Evolutionary conservation across 2,329 filamentous ascomycete species (phyloP).

Genomic region (Pleomassaria siparia): DNA sequence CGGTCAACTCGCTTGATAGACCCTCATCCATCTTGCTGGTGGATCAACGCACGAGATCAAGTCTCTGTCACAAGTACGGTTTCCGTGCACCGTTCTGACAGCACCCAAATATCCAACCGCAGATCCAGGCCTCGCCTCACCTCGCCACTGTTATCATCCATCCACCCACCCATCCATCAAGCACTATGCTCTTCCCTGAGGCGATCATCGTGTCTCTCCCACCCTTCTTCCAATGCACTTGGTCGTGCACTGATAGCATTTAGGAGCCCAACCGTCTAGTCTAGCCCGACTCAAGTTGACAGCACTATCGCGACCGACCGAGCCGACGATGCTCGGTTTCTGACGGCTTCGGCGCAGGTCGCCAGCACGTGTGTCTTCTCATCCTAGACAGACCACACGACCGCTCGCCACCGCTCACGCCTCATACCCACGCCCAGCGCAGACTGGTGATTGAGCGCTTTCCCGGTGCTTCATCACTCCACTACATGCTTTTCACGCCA

Average conservation of each 20-base stretch:
- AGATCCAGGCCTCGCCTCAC: constrained; percentile 2
- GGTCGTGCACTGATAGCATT: constrained; percentile 15
- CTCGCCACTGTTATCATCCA: neutral
- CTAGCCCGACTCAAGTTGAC: constrained; percentile 18
- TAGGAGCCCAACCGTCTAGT: constrained; percentile 11
- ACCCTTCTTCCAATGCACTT: constrained; percentile 8
- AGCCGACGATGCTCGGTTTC: constrained; percentile 13
- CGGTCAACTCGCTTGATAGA: constrained; percentile 2
- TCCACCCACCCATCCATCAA: constrained; percentile 5
- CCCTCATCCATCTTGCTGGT: constrained; percentile 3
- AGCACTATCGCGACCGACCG: constrained; percentile 11
- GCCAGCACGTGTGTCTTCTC: constrained; percentile 5
- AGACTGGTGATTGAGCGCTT: neutral
- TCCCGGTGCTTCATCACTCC: constrained; percentile 9
- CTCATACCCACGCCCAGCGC: constrained; percentile 1
- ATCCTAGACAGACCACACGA: constrained; percentile 11
- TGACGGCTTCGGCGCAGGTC: constrained; percentile 17
- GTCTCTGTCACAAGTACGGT: constrained; percentile 5
- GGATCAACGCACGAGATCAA: constrained; percentile 9
- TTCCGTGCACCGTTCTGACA: neutral
- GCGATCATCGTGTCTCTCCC: constrained; percentile 7
- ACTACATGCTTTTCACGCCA: constrained; percentile 16
- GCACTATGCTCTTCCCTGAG: constrained; percentile 14
- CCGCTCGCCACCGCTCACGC: constrained; percentile 11
- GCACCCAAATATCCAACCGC: neutral